phyloP scores from a whole-genome alignment of 2,329 filamentous ascomycete species.

The Xylaria sp. region DNA sequence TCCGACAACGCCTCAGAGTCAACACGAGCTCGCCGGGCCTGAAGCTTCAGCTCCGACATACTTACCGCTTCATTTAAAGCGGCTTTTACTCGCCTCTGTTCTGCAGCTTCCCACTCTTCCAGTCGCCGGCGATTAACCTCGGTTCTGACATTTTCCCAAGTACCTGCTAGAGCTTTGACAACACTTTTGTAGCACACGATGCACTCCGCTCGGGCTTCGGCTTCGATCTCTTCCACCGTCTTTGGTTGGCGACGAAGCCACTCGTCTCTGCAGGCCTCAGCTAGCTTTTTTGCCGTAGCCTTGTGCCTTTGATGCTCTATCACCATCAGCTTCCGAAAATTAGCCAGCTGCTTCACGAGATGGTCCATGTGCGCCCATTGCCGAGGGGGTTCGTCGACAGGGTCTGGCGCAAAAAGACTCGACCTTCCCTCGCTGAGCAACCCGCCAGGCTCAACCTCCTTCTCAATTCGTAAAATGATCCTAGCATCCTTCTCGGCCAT shows the following conservation, averaged over 20 bases:
- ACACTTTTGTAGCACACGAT: constrained; percentile 78
- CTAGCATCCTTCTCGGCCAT: constrained; percentile 75
- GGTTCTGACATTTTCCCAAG: constrained; percentile 72
- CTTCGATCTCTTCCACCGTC: constrained; percentile 81
- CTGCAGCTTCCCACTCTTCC: constrained; percentile 72
- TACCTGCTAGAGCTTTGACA: constrained; percentile 65
- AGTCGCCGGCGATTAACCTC: constrained; percentile 71
- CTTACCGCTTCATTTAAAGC: constrained; percentile 80
- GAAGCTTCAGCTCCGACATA: constrained; percentile 74
- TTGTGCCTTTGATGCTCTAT: constrained; percentile 83
- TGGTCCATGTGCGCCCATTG: constrained; percentile 93
- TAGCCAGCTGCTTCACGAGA: constrained; percentile 79
- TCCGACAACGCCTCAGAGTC: constrained; percentile 63
- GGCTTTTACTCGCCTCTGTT: constrained; percentile 72
- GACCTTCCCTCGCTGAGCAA: constrained; percentile 77
- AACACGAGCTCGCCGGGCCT: constrained; percentile 66
- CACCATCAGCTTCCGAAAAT: constrained; percentile 83
- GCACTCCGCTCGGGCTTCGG: constrained; percentile 77
- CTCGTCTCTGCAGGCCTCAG: constrained; percentile 80
- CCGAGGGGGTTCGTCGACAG: constrained; percentile 75
- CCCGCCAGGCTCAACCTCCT: constrained; percentile 79
- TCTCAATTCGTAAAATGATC: constrained; percentile 75
- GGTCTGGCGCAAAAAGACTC: constrained; percentile 78
- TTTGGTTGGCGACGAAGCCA: constrained; percentile 81
- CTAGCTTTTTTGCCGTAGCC: constrained; percentile 80